Conservation (phyloP, 2,329 filamentous ascomycete genomes). For the Pseudogymnoascus pannorum region DNA sequence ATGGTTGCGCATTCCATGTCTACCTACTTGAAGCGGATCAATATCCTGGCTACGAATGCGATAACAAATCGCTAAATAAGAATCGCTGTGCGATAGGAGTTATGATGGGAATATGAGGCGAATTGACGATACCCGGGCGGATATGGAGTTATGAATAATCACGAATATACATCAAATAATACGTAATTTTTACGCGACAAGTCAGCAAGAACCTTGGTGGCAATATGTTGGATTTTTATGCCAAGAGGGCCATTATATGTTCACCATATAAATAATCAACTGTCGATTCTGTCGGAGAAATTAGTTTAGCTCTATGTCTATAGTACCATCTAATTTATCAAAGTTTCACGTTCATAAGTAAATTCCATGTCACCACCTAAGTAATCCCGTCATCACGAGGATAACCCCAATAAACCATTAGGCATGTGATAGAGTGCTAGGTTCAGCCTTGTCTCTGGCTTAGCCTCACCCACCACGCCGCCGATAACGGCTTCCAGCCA, state of each 20-base stretch:
- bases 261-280: neutral
- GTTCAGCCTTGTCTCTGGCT: neutral
- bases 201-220: neutral
- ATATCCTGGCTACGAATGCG: constrained; percentile 62
- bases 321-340: neutral
- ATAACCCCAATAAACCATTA: neutral
- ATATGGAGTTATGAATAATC: constrained; percentile 3
- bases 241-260: neutral
- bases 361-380: neutral
- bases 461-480: constrained; percentile 1
- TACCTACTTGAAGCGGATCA: constrained; percentile 65
- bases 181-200: neutral
- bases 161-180: constrained; percentile 1
- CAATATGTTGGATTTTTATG: neutral
- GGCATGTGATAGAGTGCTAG: neutral
- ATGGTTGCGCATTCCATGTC: constrained; percentile 74
- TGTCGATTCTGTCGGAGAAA: neutral
- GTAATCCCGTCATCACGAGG: neutral
- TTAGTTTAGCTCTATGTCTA: neutral
- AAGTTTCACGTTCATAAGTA: neutral
- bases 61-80: neutral
- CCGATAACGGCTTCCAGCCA: neutral
- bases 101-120: neutral
- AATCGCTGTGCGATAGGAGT: neutral
- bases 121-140: constrained; percentile 4